Percentiles rank a stretch among this genome's conserved stretches.
Evolutionary conservation across 2,329 filamentous ascomycete genomes (phyloP).

Genomic region (Colletotrichum higginsianum): DNA sequence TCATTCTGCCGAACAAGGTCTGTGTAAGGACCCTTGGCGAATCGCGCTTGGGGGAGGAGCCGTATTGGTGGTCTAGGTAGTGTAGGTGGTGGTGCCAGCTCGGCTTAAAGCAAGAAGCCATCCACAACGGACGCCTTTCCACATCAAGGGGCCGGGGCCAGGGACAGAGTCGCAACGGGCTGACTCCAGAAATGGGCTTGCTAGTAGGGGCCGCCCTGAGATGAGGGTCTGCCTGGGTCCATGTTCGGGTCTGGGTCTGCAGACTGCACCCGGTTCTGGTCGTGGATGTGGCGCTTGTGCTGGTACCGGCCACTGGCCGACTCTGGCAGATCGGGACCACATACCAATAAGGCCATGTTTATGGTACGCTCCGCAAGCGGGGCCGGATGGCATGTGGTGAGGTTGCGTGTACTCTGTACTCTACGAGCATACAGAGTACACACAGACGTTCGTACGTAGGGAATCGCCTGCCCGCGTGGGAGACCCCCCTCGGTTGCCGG

Average conservation of each 20-base stretch:
- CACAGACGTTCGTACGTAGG: neutral
- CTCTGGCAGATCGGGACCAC: constrained; percentile 14
- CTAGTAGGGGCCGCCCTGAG: constrained; percentile 36
- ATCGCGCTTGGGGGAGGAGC: constrained; percentile 5
- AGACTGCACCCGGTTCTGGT: too few relatives aligned
- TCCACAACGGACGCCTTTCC: constrained; percentile 41
- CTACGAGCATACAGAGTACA: neutral
- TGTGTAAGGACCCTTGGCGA: constrained; percentile 29
- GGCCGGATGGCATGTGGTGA: neutral
- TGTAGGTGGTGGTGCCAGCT: constrained; percentile 18
- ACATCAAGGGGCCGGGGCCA: constrained; percentile 36
- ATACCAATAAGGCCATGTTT: constrained; percentile 9
- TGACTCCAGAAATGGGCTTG: constrained; percentile 41
- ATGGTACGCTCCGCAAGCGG: constrained; percentile 1
- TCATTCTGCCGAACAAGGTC: constrained; percentile 34
- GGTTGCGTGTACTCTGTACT: neutral
- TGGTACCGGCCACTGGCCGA: neutral
- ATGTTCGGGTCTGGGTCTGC: constrained; percentile 12
- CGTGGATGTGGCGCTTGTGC: neutral
- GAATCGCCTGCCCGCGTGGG: neutral
- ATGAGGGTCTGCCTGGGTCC: constrained; percentile 19
- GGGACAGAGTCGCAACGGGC: constrained; percentile 41
- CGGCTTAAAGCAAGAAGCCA: constrained; percentile 38
- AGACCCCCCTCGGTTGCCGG: constrained; percentile 14
- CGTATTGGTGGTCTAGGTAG: neutral